Evolutionary conservation across 2,329 filamentous ascomycete species (phyloP), one percentile per base, ranked within the genome.

Genomic region (Talaromyces funiculosus): DNA sequence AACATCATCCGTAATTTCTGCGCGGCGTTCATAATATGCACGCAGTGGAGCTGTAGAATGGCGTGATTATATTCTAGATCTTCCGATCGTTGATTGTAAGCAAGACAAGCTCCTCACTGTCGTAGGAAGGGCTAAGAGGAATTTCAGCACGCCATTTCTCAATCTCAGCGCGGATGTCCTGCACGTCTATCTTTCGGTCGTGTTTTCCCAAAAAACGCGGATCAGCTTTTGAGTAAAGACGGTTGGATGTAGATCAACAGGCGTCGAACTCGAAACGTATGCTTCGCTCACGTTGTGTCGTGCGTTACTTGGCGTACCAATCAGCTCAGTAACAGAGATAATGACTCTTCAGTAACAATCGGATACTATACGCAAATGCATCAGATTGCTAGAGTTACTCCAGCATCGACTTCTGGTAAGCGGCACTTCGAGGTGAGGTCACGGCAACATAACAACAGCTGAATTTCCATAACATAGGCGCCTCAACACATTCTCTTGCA

Each of bases 21-120:
- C 16, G 12, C 35, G 53, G 37, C 62, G 49, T 37, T 64, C 58
- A 12, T 63, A 1, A 72, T 53, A 29, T 70, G 64, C 1, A 24
- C 26, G 1, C 69, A 68, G 56, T 78, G 76, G 2, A 78, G 64
- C 2, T 77, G 64, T 4, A 78, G 64, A 18, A 78, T 71, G 1
- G 74, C 72, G 57, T 78, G 70, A 58, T 76, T 64, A 53, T 77
- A 77, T 1, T 72, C 72, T 1, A 78, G 64, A 3, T 68, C 61
- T 45, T 78, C 75, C 75, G 77, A 12, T 71, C 69, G 8, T 61
- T 60, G 0, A 74, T 76, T 0, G 73, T 69, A 60, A 75, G 78
- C 4, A 59, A 29, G 33, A 60, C 61, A 20, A 63, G 53, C 16
- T 53, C 45, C 2, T 75, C 69, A 3, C 35, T 53, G 3, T 22